Evolutionary conservation across 2,329 filamentous ascomycete species (phyloP), one percentile per base, ranked within the genome.

Genomic region (Penicillium sclerotigenum): DNA sequence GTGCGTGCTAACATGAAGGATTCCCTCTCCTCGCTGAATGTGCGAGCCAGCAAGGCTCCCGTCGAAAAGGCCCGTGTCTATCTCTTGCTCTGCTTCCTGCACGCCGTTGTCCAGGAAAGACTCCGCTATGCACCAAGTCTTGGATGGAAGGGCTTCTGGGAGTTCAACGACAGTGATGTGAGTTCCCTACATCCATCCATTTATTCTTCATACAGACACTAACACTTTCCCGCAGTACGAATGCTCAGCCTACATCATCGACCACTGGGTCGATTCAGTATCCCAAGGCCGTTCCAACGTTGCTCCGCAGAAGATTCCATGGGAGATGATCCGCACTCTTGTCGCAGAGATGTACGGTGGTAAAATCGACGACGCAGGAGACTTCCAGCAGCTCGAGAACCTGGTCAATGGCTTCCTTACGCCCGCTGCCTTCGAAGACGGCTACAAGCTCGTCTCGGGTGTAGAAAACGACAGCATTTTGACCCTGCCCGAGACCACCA

Each of bases 81-180:
- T 70, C 81, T 99, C 46, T 80, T 99, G 47, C 82, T 99, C 36
- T 94, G 89, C 3, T 97, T 99, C 83, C 73, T 99, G 66, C 94
- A 99, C 71, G 95, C 94, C 7, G 92, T 99, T 36, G 87, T 97
- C 11, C 94, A 99, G 74, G 94, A 99, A 75, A 83, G 95, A 65
- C 80, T 99, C 60, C 88, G 94, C 60, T 99, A 99, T 73, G 92
- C 93, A 24, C 95, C 94, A 0, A 93, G 83, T 55, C 80, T 99
- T 53, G 94, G 94, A 58, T 99, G 94, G 94, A 97, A 96, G 79
- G 91, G 91, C 52, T 96, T 97, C 82, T 99, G 95, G 94, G 95
- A 99, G 76, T 99, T 99, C 75, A 99, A 99, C 72, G 95, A 99
- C 75, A 96, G 92, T 66, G 94, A 99, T 76, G 90, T 95, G 84